Evolutionary conservation across 192 early-diverging fungal species (phyloP).

Genomic region (Chytriomyces sp.): DNA sequence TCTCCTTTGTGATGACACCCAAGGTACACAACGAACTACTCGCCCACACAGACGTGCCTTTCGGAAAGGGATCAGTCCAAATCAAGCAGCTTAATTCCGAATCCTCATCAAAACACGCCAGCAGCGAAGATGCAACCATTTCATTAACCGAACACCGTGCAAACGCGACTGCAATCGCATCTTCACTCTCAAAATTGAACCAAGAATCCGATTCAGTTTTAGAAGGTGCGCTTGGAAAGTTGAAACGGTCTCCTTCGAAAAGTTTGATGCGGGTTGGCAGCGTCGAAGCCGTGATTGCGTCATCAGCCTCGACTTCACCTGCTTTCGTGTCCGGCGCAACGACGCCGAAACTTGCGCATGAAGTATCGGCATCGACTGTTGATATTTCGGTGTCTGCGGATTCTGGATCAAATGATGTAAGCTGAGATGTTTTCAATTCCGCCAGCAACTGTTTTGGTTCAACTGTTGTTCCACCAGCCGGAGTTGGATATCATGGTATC

Average conservation of each 20-base stretch:
- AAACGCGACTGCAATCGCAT: conserved; percentile 5
- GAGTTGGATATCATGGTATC: conserved; percentile 46
- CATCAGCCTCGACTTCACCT: neutral
- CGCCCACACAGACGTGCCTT: neutral
- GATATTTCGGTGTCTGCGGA: neutral
- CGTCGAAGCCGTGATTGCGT: conserved; percentile 5
- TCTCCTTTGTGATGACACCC: no score
- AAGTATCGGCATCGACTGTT: neutral
- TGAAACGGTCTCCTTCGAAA: conserved; percentile 1
- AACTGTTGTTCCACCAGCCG: neutral
- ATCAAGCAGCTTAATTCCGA: neutral
- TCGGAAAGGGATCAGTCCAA: neutral
- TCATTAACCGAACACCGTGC: neutral
- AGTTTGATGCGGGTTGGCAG: conserved; percentile 22
- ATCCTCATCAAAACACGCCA: neutral
- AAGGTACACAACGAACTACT: conserved; percentile 34
- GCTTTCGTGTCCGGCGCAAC: neutral
- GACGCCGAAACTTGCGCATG: neutral
- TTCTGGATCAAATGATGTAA: neutral
- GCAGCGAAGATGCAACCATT: neutral
- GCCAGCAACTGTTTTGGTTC: neutral
- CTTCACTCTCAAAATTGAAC: conserved; percentile 2
- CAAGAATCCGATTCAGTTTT: conserved; percentile 8
- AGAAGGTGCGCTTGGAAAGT: conserved; percentile 28
- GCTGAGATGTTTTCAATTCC: neutral